These are phyloP conservation scores for Populus pruinosa DNA, from an alignment of 345 rosid species.

Conservation along the genomic window DNA sequence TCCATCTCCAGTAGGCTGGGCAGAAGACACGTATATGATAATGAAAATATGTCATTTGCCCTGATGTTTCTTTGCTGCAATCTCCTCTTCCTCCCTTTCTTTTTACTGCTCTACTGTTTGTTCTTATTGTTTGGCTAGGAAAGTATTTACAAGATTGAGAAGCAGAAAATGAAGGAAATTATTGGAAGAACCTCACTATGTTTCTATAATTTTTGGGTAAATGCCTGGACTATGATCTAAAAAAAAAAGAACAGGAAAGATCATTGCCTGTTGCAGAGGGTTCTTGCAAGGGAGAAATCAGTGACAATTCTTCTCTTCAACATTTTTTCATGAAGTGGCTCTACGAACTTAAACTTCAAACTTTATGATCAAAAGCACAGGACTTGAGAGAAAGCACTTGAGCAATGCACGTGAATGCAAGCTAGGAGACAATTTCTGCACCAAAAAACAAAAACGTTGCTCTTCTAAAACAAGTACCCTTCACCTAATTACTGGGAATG, in stretches of 20 bases:
- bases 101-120: background rate
- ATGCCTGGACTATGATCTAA: background rate
- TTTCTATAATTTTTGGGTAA: background rate
- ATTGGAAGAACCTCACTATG: background rate
- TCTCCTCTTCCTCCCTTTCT: background rate
- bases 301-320: background rate
- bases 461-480: background rate
- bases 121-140: background rate
- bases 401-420: background rate
- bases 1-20: constrained; percentile 6
- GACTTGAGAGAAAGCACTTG: background rate
- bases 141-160: background rate
- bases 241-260: background rate
- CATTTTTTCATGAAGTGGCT: background rate
- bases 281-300: background rate
- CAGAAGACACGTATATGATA: constrained; percentile 10
- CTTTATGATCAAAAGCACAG: background rate
- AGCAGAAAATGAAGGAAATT: background rate
- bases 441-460: too few relatives aligned
- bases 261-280: background rate
- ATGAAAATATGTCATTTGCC: constrained; percentile 1
- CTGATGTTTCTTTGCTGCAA: background rate
- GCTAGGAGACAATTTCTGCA: background rate
- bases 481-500: background rate
- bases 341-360: background rate